Conservation (phyloP, 768 basidiomycete genomes). For the Tephrocybe sp. region DNA sequence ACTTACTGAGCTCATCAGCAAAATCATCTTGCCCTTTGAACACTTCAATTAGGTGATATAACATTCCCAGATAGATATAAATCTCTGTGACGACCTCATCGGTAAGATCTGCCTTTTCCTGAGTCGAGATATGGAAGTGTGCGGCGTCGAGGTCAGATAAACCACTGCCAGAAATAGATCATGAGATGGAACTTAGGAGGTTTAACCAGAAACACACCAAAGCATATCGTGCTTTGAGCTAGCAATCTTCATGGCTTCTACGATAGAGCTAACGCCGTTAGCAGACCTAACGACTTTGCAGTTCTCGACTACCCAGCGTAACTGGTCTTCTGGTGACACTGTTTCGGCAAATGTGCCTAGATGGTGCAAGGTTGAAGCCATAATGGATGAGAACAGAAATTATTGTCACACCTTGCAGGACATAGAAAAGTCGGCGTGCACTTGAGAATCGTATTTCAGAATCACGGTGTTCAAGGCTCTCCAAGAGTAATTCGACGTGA, state of each 20-base stretch:
- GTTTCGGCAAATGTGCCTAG: constrained; percentile 90
- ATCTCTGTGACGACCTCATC: constrained; percentile 93
- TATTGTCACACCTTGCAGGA: constrained; percentile 74
- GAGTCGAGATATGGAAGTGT: constrained; percentile 65
- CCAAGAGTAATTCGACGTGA: constrained; percentile 78
- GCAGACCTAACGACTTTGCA: constrained; percentile 80
- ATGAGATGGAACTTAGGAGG: constrained; percentile 5
- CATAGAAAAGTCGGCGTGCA: constrained; percentile 83
- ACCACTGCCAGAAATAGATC: constrained; percentile 48
- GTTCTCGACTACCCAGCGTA: constrained; percentile 95
- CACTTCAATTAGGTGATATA: constrained; percentile 93
- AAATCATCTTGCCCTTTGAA: constrained; percentile 94
- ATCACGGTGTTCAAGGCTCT: constrained; percentile 85
- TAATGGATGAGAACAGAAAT: neutral
- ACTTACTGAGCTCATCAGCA: constrained; percentile 93
- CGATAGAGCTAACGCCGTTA: constrained; percentile 79
- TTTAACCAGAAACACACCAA: constrained; percentile 40
- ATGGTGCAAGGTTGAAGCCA: neutral
- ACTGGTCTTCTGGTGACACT: constrained; percentile 87
- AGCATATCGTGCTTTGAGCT: constrained; percentile 82
- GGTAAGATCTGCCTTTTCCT: constrained; percentile 74
- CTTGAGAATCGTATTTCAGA: constrained; percentile 83
- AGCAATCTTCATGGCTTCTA: constrained; percentile 89
- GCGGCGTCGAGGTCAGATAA: constrained; percentile 73
- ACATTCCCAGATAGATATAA: constrained; percentile 90